Conservation (phyloP, 768 basidiomycete genomes). For the Lyophyllum semitale region DNA sequence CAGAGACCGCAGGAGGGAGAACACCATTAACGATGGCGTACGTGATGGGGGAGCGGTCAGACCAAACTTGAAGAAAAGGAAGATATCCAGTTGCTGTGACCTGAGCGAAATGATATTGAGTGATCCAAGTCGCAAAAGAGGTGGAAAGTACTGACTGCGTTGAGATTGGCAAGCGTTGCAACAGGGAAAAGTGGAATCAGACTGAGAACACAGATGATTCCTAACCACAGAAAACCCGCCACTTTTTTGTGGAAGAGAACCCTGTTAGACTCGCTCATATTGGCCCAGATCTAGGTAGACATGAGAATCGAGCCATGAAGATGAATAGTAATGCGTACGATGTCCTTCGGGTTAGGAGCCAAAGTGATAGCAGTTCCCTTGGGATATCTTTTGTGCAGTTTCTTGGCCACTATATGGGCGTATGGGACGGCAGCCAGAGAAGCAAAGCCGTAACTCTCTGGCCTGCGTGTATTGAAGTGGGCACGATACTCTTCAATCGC, state of each 20-base stretch:
- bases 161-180: constrained; percentile 87
- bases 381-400: constrained; percentile 63
- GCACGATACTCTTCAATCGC: constrained; percentile 70
- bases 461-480: constrained; percentile 67
- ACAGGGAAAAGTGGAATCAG: constrained; percentile 88
- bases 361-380: constrained; percentile 69
- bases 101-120: background rate
- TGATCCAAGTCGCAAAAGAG: background rate
- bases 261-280: constrained; percentile 72
- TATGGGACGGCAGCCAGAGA: constrained; percentile 85
- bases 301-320: background rate
- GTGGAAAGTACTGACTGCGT: constrained; percentile 49
- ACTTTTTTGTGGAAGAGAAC: constrained; percentile 55
- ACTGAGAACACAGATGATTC: constrained; percentile 85
- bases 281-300: constrained; percentile 73
- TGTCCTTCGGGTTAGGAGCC: constrained; percentile 87
- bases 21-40: constrained; percentile 91
- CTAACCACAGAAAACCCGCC: constrained; percentile 77
- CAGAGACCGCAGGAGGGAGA: constrained; percentile 83
- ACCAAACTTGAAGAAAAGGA: constrained; percentile 71
- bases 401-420: constrained; percentile 79
- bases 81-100: constrained; percentile 59
- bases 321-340: constrained; percentile 42
- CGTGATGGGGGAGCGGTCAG: constrained; percentile 52
- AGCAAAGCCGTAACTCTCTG: constrained; percentile 88